phyloP scores from a whole-genome alignment of 2,329 filamentous ascomycete species.

The Tolypocladium inflatum region DNA sequence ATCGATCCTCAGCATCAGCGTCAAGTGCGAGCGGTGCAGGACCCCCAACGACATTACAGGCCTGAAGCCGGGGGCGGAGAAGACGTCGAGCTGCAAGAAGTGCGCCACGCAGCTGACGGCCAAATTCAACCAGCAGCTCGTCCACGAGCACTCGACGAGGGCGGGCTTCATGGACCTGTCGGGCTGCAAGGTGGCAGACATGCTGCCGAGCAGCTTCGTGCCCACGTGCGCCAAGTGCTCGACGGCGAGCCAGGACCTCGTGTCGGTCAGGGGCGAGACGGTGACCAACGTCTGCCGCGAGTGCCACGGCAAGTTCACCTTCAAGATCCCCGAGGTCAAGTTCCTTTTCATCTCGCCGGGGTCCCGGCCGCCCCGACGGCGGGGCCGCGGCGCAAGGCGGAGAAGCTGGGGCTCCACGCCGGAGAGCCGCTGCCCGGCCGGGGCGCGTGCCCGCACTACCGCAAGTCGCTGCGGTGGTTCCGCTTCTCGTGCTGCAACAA shows the following conservation, averaged over 20 bases:
- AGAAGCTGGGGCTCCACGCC: constrained; percentile 46
- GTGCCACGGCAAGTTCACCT: constrained; percentile 72
- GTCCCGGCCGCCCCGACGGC: constrained; percentile 28
- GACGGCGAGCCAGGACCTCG: constrained; percentile 55
- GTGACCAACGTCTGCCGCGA: constrained; percentile 67
- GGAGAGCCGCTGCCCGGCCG: constrained; percentile 44
- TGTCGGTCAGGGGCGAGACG: constrained; percentile 64
- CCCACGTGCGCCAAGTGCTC: constrained; percentile 74
- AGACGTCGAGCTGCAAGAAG: constrained; percentile 46
- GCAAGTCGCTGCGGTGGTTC: constrained; percentile 53
- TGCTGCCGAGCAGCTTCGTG: constrained; percentile 70
- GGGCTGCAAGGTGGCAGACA: constrained; percentile 64
- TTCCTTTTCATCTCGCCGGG: constrained; percentile 61
- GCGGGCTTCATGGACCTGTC: constrained; percentile 72
- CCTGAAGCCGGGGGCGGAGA: constrained; percentile 46
- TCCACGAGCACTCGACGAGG: constrained; percentile 64
- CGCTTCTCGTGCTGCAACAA: constrained; percentile 52
- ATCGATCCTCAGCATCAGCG: constrained; percentile 53
- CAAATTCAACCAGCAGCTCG: constrained; percentile 55
- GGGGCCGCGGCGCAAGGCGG: constrained; percentile 35
- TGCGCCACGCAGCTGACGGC: constrained; percentile 43
- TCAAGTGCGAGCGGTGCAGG: constrained; percentile 75
- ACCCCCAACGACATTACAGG: constrained; percentile 60
- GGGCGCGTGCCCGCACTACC: constrained; percentile 50
- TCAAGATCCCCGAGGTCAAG: constrained; percentile 68